Evolutionary conservation across 169 alveolate genomes (phyloP).

Genomic region (Plasmodium adleri): DNA sequence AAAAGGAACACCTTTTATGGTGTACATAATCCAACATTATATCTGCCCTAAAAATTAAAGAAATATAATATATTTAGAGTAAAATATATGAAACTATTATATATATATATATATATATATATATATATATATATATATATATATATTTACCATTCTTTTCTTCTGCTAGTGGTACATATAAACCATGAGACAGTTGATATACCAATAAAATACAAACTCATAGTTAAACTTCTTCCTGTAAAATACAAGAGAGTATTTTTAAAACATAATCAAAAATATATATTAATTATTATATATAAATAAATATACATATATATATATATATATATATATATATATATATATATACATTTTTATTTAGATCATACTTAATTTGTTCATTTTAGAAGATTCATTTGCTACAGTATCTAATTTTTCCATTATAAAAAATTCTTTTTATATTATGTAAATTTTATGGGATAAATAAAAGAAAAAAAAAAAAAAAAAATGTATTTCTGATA

Average conservation of each 20-base stretch:
- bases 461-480: no score
- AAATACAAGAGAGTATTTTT: background rate
- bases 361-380: conserved; percentile 33
- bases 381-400: conserved; percentile 17
- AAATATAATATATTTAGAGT: background rate
- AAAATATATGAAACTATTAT: background rate
- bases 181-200: conserved; percentile 57
- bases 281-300: background rate
- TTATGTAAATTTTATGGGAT: no score
- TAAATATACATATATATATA: background rate
- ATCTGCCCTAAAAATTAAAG: conserved; percentile 53
- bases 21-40: conserved; percentile 75
- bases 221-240: conserved; percentile 65
- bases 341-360: conserved; percentile 1
- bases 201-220: conserved; percentile 63
- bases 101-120: no score
- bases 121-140: no score
- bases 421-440: no score
- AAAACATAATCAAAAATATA: background rate
- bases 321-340: background rate
- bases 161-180: conserved; percentile 55
- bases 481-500: no score
- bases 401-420: no score
- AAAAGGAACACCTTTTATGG: conserved; percentile 75
- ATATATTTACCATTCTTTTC: conserved; percentile 67